Evolutionary conservation across 1,139 yeast species (phyloP).

Genomic region (Geotrichum carabidarum): DNA sequence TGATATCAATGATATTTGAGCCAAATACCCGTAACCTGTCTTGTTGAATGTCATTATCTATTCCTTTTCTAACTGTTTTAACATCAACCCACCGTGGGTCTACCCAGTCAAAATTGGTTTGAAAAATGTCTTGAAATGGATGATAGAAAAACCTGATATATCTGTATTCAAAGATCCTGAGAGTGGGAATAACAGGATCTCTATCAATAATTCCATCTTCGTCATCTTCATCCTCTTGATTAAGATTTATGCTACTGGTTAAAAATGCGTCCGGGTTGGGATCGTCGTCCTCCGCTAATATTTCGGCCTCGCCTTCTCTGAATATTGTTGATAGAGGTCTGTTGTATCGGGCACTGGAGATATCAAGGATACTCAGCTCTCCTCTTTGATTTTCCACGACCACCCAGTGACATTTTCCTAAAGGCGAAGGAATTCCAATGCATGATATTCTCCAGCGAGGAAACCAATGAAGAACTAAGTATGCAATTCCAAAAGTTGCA

Average conservation of each 20-base stretch:
- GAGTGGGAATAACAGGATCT: slow-evolving; percentile 65
- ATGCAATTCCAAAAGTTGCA: slow-evolving; percentile 64
- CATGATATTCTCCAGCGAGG: slow-evolving; percentile 69
- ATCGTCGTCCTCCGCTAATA: slow-evolving; percentile 21
- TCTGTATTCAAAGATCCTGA: slow-evolving; percentile 72
- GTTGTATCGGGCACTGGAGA: slow-evolving; percentile 58
- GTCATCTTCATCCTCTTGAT: slow-evolving; percentile 30
- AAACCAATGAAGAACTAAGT: slow-evolving; percentile 73
- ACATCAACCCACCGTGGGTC: slow-evolving; percentile 67
- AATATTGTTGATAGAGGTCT: slow-evolving; percentile 68
- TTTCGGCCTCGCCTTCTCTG: slow-evolving; percentile 31
- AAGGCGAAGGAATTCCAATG: slow-evolving; percentile 59
- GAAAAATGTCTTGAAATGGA: slow-evolving; percentile 81
- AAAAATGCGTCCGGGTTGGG: slow-evolving; percentile 15
- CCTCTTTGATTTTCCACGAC: slow-evolving; percentile 93
- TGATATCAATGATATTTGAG: slow-evolving; percentile 64
- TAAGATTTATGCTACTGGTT: slow-evolving; percentile 8
- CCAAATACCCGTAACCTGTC: slow-evolving; percentile 75
- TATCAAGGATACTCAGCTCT: slow-evolving; percentile 58
- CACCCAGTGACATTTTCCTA: slow-evolving; percentile 87
- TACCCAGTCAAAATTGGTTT: slow-evolving; percentile 81
- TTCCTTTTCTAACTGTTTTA: slow-evolving; percentile 58
- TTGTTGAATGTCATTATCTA: slow-evolving; percentile 62
- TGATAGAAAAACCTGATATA: slow-evolving; percentile 77
- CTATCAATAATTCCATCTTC: slow-evolving; percentile 34